phyloP scores from a whole-genome alignment of 2,329 filamentous ascomycete species.

The Atkinsonella hypoxylon region DNA sequence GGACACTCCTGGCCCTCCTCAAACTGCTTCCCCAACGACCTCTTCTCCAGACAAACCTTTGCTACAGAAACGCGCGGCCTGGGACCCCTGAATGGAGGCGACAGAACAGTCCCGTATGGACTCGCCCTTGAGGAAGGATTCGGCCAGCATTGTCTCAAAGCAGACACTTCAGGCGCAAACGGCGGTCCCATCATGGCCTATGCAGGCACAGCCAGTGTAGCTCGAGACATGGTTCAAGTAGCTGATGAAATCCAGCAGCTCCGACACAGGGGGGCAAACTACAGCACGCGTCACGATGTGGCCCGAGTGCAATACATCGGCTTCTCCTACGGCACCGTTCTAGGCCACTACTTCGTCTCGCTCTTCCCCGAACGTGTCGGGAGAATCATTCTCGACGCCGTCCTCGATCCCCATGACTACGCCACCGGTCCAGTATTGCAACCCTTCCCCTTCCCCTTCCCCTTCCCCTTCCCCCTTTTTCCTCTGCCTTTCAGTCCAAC shows the following conservation, averaged over 20 bases:
- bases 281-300: background rate
- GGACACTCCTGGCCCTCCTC: constrained; percentile 1
- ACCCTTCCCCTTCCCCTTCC: too few relatives aligned
- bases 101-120: background rate
- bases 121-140: constrained; percentile 11
- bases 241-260: constrained; percentile 7
- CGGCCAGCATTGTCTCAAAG: constrained; percentile 15
- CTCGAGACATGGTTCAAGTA: constrained; percentile 7
- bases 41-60: constrained; percentile 7
- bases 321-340: constrained; percentile 26
- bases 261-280: background rate
- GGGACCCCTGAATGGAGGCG: background rate
- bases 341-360: constrained; percentile 14
- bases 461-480: too few relatives aligned
- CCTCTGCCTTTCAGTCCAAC: background rate
- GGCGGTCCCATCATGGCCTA: constrained; percentile 14
- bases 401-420: constrained; percentile 19
- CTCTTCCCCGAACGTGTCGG: constrained; percentile 19
- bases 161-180: constrained; percentile 5
- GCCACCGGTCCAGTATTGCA: constrained; percentile 14
- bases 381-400: constrained; percentile 24
- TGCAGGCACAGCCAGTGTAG: constrained; percentile 11
- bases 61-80: background rate
- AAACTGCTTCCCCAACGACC: constrained; percentile 9
- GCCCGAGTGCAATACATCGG: constrained; percentile 31